Percentiles rank a stretch among this genome's conserved stretches.
Evolutionary conservation across 805 yeast species (phyloP).

Genomic region (Metschnikowia drakensbergensis): DNA sequence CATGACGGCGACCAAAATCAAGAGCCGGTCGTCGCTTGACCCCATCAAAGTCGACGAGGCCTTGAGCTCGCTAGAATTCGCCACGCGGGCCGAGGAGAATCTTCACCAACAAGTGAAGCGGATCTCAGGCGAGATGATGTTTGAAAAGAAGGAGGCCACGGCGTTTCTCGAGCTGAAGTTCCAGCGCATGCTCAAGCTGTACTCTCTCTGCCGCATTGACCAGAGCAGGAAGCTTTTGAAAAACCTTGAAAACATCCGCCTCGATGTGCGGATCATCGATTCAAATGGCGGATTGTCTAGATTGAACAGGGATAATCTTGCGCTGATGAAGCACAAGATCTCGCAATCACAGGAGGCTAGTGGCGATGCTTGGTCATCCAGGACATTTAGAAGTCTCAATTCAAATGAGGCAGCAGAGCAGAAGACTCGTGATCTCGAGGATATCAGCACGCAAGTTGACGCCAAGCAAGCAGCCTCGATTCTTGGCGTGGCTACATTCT

Average conservation of each 20-base stretch:
- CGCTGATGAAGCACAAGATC: slow-evolving; percentile 41
- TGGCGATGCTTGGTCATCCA: slow-evolving; percentile 45
- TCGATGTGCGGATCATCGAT: slow-evolving; percentile 72
- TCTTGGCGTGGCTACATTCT: slow-evolving; percentile 73
- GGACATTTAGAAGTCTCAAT: slow-evolving; percentile 33
- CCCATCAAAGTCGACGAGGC: slow-evolving; percentile 92
- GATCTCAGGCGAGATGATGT: slow-evolving; percentile 79
- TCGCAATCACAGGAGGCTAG: slow-evolving; percentile 39
- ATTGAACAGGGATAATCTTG: slow-evolving; percentile 67
- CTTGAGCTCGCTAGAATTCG: slow-evolving; percentile 69
- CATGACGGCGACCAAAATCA: slow-evolving; percentile 65
- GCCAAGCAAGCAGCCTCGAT: slow-evolving; percentile 82
- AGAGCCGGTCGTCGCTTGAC: slow-evolving; percentile 68
- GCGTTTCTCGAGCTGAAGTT: slow-evolving; percentile 55
- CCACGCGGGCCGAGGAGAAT: slow-evolving; percentile 71
- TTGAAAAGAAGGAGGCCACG: slow-evolving; percentile 63
- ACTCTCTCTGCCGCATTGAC: slow-evolving; percentile 70
- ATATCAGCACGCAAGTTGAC: slow-evolving; percentile 46
- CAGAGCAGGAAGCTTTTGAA: slow-evolving; percentile 78
- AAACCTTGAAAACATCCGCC: slow-evolving; percentile 65
- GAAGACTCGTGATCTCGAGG: slow-evolving; percentile 1
- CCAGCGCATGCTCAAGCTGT: slow-evolving; percentile 50
- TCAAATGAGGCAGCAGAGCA: slow-evolving; percentile 27
- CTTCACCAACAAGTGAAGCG: slow-evolving; percentile 74
- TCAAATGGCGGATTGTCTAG: slow-evolving; percentile 76